Evolutionary conservation across 179 eudicot genomes (phyloP), one percentile per base, ranked within the genome.

Genomic region (Amaranthus tricolor): DNA sequence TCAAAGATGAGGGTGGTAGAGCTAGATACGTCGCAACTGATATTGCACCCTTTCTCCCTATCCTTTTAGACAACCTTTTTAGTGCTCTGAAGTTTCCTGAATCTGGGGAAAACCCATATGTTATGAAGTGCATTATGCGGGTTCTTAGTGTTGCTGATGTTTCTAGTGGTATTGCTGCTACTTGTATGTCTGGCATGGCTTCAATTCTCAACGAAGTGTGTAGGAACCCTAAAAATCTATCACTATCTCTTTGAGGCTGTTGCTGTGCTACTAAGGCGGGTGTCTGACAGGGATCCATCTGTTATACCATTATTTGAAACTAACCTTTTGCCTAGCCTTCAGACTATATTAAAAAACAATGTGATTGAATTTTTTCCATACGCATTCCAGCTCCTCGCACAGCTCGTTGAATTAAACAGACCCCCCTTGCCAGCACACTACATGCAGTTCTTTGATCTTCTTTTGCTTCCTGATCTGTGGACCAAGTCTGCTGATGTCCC

Each of bases 101-200:
- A 70, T 94, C 96, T 13, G 97, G 93, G 85, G 98, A 94, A 86
- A 94, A 94, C 79, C 96, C 88, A 50, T 94, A 94, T 83, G 77
- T 94, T 20, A 90, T 94, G 97, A 94, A 88, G 88, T 94, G 97
- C 76, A 88, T 94, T 76, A 92, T 90, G 98, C 89, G 97, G 72
- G 97, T 94, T 61, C 97, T 94, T 86, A 91, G 94, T 66, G 90
- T 86, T 81, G 97, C 96, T 43, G 97, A 89, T 60, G 77, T 92
- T 71, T 83, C 97, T 56, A 74, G 71, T 17, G 91, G 89, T 24
- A 88, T 88, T 82, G 98, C 95, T 79, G 84, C 86, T 71, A 80
- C 87, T 77, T 90, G 98, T 80, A 90, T 93, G 78, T 79, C 83
- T 43, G 87, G 90, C 66, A 75, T 93, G 68, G 88, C 93, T 57